Percentiles rank a stretch among this genome's conserved stretches.
phyloP scores from a whole-genome alignment of 495 filamentous ascomycete species.

The Aspergillus sclerotioniger region DNA sequence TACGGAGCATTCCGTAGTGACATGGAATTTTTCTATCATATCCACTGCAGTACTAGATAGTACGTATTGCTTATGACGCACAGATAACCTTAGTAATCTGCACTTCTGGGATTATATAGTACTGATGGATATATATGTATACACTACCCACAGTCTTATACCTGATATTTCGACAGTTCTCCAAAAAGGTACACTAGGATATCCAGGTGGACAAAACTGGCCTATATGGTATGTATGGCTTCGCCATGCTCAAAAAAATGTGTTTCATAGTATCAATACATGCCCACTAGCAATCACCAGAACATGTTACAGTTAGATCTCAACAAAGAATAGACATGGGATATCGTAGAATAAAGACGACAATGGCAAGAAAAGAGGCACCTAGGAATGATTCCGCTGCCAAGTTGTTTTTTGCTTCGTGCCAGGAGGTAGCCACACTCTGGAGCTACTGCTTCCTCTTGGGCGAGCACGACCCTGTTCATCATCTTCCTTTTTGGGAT shows the following conservation, averaged over 20 bases:
- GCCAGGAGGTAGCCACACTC: slow-evolving; percentile 65
- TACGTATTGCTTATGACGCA: too few species aligned
- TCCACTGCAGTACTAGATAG: too few species aligned
- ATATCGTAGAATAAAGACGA: background rate
- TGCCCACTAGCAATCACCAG: background rate
- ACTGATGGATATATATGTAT: too few species aligned
- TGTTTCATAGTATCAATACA: background rate
- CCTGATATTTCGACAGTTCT: too few species aligned
- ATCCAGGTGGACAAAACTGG: too few species aligned
- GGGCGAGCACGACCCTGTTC: slow-evolving; percentile 47
- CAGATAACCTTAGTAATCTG: too few species aligned
- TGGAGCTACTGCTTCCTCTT: slow-evolving; percentile 56
- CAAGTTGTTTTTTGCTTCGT: slow-evolving; percentile 82
- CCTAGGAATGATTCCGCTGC: slow-evolving; percentile 53
- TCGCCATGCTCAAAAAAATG: background rate
- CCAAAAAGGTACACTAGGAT: too few species aligned
- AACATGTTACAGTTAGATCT: background rate
- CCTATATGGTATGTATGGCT: background rate
- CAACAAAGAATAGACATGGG: background rate
- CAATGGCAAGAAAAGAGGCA: slow-evolving; percentile 11
- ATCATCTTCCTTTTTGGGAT: slow-evolving; percentile 63
- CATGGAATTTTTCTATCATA: too few species aligned
- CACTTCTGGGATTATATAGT: too few species aligned
- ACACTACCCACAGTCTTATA: too few species aligned
- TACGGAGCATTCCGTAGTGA: too few species aligned